Evolutionary conservation across 495 filamentous ascomycete species (phyloP).

Genomic region (Tuber melanosporum): DNA sequence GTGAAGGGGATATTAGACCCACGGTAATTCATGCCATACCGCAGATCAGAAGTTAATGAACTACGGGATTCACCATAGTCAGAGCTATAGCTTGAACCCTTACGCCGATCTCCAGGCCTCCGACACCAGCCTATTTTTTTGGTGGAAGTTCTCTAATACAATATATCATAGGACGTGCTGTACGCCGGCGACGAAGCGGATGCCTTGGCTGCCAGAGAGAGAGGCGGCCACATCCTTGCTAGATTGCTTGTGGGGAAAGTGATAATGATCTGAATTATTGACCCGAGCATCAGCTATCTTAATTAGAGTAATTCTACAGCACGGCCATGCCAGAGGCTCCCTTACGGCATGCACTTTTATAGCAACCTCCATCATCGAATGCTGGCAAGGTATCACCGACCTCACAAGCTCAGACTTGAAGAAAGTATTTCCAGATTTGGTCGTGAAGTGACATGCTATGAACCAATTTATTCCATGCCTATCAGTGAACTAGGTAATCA

Average conservation of each 20-base stretch:
- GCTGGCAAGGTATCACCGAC: background rate
- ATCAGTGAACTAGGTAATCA: conserved; percentile 4
- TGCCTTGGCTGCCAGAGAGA: background rate
- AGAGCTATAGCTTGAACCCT: background rate
- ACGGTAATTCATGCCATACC: background rate
- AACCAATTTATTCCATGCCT: conserved; percentile 3
- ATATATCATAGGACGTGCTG: background rate
- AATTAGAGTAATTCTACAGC: background rate
- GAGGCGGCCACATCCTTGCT: background rate
- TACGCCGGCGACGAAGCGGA: background rate
- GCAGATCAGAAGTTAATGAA: background rate
- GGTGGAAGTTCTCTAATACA: background rate
- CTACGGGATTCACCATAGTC: background rate
- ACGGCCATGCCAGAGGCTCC: background rate
- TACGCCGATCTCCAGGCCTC: background rate
- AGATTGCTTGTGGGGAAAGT: background rate
- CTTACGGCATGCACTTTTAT: background rate
- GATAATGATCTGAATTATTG: background rate
- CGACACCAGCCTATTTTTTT: background rate
- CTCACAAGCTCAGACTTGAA: background rate
- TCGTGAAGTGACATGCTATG: background rate
- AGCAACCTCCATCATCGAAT: background rate
- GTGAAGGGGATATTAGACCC: no score
- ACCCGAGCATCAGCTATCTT: background rate
- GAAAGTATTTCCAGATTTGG: background rate